These are phyloP conservation scores for Globomyces pollinis-pini DNA, from an alignment of 192 early-diverging fungal species.

Conservation along the genomic window DNA sequence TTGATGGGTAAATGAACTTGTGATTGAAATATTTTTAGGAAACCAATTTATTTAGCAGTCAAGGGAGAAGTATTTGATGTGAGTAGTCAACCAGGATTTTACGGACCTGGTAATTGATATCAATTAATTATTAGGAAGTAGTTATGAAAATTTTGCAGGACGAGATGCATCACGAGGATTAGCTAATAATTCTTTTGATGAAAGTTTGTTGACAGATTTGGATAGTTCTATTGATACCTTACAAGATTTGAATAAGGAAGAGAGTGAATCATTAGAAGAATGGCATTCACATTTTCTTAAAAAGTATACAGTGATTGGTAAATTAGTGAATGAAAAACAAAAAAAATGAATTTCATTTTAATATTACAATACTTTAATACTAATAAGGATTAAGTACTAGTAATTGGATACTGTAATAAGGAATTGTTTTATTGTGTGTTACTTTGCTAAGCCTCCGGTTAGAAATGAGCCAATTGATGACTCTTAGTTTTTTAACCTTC, in stretches of 20 bases:
- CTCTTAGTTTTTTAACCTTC: too few species aligned
- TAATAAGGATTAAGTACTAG: too few species aligned
- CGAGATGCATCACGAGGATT: conserved; percentile 92
- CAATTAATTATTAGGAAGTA: conserved; percentile 57
- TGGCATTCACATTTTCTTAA: conserved; percentile 73
- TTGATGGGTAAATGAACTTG: too few species aligned
- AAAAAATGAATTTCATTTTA: neutral
- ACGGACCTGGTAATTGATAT: conserved; percentile 71
- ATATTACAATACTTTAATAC: neutral
- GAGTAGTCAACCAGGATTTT: conserved; percentile 69
- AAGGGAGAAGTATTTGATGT: conserved; percentile 87
- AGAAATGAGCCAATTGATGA: too few species aligned
- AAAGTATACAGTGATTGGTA: conserved; percentile 52
- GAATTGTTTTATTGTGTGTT: too few species aligned
- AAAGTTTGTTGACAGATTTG: conserved; percentile 56
- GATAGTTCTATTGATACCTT: conserved; percentile 72
- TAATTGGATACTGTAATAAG: too few species aligned
- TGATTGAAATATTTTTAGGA: too few species aligned
- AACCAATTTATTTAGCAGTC: conserved; percentile 72
- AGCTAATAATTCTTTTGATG: conserved; percentile 80
- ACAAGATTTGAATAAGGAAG: conserved; percentile 65
- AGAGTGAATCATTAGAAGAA: conserved; percentile 63
- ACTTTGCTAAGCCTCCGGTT: too few species aligned
- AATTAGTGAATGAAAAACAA: neutral
- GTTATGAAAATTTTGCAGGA: conserved; percentile 95